Evolutionary conservation across 345 rosid genomes (phyloP).

Genomic region (Gossypium australe): DNA sequence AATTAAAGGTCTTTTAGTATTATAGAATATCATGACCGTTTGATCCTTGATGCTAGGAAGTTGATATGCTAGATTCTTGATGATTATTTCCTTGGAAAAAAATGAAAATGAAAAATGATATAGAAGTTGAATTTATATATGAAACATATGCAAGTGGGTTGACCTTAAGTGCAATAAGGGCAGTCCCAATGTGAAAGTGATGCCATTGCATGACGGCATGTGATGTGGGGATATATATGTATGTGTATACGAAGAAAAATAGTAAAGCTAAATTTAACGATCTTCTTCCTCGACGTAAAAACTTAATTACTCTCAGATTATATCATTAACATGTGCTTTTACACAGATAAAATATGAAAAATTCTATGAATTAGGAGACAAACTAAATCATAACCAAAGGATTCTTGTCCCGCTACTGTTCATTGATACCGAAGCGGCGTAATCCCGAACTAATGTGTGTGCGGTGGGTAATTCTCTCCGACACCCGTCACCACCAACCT

Average conservation of each 20-base stretch:
- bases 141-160: constrained; percentile 8
- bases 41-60: not conserved
- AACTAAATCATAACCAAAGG: not conserved
- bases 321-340: not conserved
- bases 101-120: not conserved
- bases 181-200: not conserved
- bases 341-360: not conserved
- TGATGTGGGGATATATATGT: not conserved
- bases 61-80: not conserved
- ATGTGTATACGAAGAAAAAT: not conserved
- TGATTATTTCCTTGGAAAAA: not conserved
- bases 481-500: not conserved
- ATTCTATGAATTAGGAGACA: not conserved
- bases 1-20: not conserved
- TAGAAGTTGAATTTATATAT: not conserved
- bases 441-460: not conserved
- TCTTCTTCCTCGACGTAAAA: not conserved
- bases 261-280: too few species aligned
- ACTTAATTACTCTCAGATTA: not conserved
- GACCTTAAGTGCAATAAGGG: not conserved
- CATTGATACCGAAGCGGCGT: not conserved
- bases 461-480: not conserved
- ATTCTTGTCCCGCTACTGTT: not conserved
- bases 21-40: not conserved
- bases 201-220: not conserved